A percentile compares a stretch with the other conserved stretches of the same genome.
These are phyloP conservation scores for Lathyrus aphaca DNA, from an alignment of 306 rosid genomes.

Conservation along the genomic window DNA sequence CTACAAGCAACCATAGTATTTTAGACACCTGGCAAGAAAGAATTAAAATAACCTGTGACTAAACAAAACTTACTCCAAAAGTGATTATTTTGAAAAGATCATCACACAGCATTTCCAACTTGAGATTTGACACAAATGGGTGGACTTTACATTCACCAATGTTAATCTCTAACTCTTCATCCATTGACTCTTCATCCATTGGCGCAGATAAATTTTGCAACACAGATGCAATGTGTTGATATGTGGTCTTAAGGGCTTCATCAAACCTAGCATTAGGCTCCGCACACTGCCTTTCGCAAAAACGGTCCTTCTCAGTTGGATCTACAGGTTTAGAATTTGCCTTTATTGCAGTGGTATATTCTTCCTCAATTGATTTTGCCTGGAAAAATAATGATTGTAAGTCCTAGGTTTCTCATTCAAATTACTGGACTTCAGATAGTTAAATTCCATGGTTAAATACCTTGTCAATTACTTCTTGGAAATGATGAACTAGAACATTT, in stretches of 20 bases:
- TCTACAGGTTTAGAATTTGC: slow-evolving; percentile 26
- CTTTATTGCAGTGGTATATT: slow-evolving; percentile 44
- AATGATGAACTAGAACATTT: slow-evolving; percentile 59
- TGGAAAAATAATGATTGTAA: slow-evolving; percentile 38
- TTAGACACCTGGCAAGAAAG: slow-evolving; percentile 26
- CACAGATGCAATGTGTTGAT: slow-evolving; percentile 51
- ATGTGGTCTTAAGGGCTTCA: slow-evolving; percentile 53
- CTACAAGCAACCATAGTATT: slow-evolving; percentile 48
- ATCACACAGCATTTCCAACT: slow-evolving; percentile 56
- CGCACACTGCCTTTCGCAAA: slow-evolving; percentile 24
- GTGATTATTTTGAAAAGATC: slow-evolving; percentile 52
- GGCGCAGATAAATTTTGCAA: slow-evolving; percentile 51
- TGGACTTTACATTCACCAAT: slow-evolving; percentile 60
- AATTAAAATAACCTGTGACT: neutral
- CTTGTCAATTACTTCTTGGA: slow-evolving; percentile 63
- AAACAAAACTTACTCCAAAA: slow-evolving; percentile 61
- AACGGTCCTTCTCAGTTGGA: slow-evolving; percentile 32
- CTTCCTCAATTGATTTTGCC: slow-evolving; percentile 65
- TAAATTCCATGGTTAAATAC: too few relatives aligned
- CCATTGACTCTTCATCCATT: slow-evolving; percentile 45
- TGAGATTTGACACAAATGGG: slow-evolving; percentile 47
- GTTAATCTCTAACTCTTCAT: slow-evolving; percentile 48
- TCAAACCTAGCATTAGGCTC: slow-evolving; percentile 45
- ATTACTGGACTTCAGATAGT: neutral
- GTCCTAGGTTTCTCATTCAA: slow-evolving; percentile 15